Evolutionary conservation across 1,139 yeast genomes (phyloP), one percentile per base, ranked within the genome.

Genomic region (Yamadazyma siamensis): DNA sequence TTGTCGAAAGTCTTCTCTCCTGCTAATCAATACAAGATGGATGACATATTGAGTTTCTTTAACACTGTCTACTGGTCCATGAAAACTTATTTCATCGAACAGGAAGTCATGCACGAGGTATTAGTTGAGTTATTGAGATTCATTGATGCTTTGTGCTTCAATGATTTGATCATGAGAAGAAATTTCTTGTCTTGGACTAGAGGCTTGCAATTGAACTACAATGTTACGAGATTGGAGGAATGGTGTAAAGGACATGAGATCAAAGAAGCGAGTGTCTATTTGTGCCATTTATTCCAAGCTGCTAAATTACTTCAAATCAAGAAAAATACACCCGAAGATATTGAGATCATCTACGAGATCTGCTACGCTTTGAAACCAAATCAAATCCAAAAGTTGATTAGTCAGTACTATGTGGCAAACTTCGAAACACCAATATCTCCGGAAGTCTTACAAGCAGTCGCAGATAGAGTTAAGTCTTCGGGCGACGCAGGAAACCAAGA

Each of bases 241-340:
- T 94, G 98, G 98, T 91, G 98, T 61, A 91, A 88, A 62, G 80
- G 91, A 4, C 96, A 91, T 57, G 94, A 85, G 37, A 77, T 94
- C 45, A 83, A 86, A 33, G 96, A 89, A 53, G 96, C 95, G 4
- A 76, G 91, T n/a, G 76, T 82, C 23, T 81, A 88, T 50, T 72
- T 94, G 55, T 82, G 84, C 43, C 97, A 89, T 55, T 71, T 94
- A 52, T 74, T 88, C 52, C 98, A 94, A 63, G 94, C 95, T 15
- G 94, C 96, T 28, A 94, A 94, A 63, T 68, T 94, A 41, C 68
- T 94, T 50, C 99, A 94, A 62, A 75, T 91, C 54, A 78, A 94
- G 59, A 91, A 89, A 65, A 83, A 84, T 46, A 83, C 95, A 13
- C 75, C 84, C 20, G 95, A 84, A 43, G 98, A 94, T 59, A 86